These are phyloP conservation scores for Clonostachys sp. DNA, from an alignment of 2,329 filamentous ascomycete species.

Conservation along the genomic window DNA sequence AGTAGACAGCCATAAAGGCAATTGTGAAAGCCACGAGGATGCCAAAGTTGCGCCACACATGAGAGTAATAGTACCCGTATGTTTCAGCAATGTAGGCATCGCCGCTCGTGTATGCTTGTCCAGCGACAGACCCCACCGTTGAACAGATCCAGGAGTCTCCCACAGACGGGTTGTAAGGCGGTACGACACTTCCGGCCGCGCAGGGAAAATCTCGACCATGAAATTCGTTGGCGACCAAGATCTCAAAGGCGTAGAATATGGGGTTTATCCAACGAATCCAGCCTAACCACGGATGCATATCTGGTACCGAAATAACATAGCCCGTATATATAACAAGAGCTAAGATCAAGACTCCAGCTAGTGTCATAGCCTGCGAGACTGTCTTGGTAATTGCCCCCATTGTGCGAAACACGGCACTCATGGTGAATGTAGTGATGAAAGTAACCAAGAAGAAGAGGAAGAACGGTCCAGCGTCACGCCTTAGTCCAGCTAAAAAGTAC, in stretches of 20 bases:
- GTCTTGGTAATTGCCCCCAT: slow-evolving; percentile 69
- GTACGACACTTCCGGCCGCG: slow-evolving; percentile 24
- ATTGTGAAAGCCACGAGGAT: slow-evolving; percentile 62
- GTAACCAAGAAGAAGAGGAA: slow-evolving; percentile 73
- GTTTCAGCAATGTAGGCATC: slow-evolving; percentile 53
- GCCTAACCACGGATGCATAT: slow-evolving; percentile 69
- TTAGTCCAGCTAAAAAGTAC: slow-evolving; percentile 51
- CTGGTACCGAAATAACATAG: slow-evolving; percentile 41
- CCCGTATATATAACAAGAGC: slow-evolving; percentile 58
- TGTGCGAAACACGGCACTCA: slow-evolving; percentile 73
- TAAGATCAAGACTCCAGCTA: slow-evolving; percentile 50
- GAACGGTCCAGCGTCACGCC: slow-evolving; percentile 60
- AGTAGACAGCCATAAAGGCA: slow-evolving; percentile 60
- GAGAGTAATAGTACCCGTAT: slow-evolving; percentile 51
- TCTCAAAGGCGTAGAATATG: slow-evolving; percentile 70
- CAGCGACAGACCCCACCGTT: slow-evolving; percentile 48
- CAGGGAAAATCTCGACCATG: slow-evolving; percentile 53
- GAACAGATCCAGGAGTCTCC: slow-evolving; percentile 48
- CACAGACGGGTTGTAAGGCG: slow-evolving; percentile 34
- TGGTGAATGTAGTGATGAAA: slow-evolving; percentile 63
- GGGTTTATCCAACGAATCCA: slow-evolving; percentile 77
- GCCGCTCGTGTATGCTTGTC: slow-evolving; percentile 50
- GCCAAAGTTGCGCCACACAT: slow-evolving; percentile 66
- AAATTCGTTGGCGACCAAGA: slow-evolving; percentile 70
- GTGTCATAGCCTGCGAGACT: slow-evolving; percentile 50